A percentile compares a stretch with the other conserved stretches of the same genome.
Conservation (phyloP, 2,329 filamentous ascomycete species). For the Coccinonectria pachysandricola region DNA sequence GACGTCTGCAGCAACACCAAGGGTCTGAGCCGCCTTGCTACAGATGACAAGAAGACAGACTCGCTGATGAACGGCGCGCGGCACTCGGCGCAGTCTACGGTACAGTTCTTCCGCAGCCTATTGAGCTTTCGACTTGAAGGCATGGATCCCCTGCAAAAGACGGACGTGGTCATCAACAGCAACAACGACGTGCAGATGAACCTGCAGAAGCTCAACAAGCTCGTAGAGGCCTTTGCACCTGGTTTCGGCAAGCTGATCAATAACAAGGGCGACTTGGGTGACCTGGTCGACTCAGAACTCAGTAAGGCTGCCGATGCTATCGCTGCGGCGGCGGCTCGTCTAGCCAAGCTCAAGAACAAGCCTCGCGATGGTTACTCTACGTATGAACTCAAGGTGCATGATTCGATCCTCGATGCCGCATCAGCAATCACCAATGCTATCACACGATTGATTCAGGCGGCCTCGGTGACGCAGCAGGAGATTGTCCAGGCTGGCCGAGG, state of each 20-base stretch:
- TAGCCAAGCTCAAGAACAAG: conserved; percentile 91
- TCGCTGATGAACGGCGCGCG: conserved; percentile 73
- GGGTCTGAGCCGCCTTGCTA: conserved; percentile 83
- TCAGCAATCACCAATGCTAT: conserved; percentile 92
- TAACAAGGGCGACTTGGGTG: conserved; percentile 77
- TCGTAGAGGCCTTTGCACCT: conserved; percentile 84
- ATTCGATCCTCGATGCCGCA: conserved; percentile 87
- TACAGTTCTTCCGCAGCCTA: conserved; percentile 89
- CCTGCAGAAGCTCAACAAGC: conserved; percentile 84
- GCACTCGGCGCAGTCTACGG: conserved; percentile 73
- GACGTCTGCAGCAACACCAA: conserved; percentile 96
- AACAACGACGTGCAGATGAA: conserved; percentile 95
- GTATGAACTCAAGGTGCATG: conserved; percentile 92
- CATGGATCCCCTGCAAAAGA: conserved; percentile 84
- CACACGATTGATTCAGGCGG: conserved; percentile 86
- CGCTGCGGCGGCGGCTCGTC: conserved; percentile 76
- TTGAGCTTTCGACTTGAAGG: conserved; percentile 91
- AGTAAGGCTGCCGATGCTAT: conserved; percentile 93
- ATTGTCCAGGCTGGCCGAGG: conserved; percentile 91
- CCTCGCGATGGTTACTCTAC: conserved; percentile 92
- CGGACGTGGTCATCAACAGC: conserved; percentile 93
- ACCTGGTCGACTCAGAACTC: conserved; percentile 85
- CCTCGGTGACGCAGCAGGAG: conserved; percentile 85
- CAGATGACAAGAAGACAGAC: conserved; percentile 90
- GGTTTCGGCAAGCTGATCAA: conserved; percentile 72